These are phyloP conservation scores for Antitrichia curtipendula DNA, from an alignment of 225 moss, liverwort and hornwort genomes.

Conservation along the genomic window DNA sequence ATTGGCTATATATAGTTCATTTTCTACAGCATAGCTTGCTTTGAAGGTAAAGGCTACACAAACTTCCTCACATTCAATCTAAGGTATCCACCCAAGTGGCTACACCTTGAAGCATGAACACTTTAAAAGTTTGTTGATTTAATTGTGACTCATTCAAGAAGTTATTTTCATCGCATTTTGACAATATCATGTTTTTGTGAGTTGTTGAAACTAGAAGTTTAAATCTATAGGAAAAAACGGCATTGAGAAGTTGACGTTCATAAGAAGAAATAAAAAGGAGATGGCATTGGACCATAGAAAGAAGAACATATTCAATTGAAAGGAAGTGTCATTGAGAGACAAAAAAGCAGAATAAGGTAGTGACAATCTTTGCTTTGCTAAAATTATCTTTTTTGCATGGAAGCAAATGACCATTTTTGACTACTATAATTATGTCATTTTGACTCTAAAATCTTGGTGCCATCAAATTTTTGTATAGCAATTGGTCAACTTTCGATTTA, in stretches of 20 bases:
- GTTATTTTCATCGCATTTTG: not conserved
- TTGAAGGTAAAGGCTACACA: not conserved
- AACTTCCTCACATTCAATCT: not conserved
- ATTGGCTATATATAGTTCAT: not conserved
- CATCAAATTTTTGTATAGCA: no score
- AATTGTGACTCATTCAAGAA: not conserved
- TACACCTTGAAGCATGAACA: not conserved
- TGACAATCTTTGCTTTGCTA: no score
- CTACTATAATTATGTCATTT: no score
- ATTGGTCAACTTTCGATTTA: no score
- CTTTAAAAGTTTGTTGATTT: not conserved
- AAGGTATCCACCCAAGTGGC: not conserved
- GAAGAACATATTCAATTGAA: no score
- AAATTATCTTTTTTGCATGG: no score
- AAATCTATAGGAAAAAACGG: fast-evolving
- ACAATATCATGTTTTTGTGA: not conserved
- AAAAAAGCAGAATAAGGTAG: no score
- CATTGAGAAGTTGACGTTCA: not conserved
- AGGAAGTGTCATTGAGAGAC: not conserved
- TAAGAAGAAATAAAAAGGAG: no score
- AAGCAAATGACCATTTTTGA: no score
- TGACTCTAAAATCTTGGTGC: no score
- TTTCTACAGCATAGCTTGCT: not conserved
- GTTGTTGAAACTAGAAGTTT: not conserved
- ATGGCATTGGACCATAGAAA: no score